Base-by-base conservation (phyloP, 495 filamentous ascomycete genomes). In the Evansstolkia leycettana region DNA sequence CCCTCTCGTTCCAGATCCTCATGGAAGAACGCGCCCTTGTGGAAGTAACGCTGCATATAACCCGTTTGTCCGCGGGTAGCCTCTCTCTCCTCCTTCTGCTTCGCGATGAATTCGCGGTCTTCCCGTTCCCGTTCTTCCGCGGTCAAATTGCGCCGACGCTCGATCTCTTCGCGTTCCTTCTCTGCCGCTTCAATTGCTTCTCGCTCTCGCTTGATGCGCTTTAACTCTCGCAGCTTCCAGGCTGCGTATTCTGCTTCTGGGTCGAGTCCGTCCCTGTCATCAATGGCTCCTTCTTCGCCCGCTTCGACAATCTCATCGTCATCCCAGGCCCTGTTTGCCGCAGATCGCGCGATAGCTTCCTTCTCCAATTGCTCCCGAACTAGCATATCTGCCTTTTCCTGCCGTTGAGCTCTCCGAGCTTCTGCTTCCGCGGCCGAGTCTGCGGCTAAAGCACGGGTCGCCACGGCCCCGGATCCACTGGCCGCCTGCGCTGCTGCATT, bases 21-120 rank as follows among this genome's bases (percentile, higher is more conserved):
- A 37, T 78, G 78, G 62, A 82, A 96, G 64, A 95, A 98, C 16
- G 90, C 90, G 33, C 90, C 90, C 66, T 87, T 89, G 67, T 99
- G 90, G 54, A 80, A 86, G 59, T 95, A 96, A 54, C 89, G 88
- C 55, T 94, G 88, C 84, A 96, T 84, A 54, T 76, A 95, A 1
- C 70, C 70, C 65, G 88, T 82, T 66, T 94, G 81, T 27, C 88
- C 90, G 24, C 79, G 77, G 23, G 64, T 62, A 12, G 89, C 86
- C 43, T 83, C 85, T 29, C 69, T 66, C 44, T 96, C 90, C 45
- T 88, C 86, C 39, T 80, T 78, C 59, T 95, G 89, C 46, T 67
- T 63, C 5, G 75, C 72, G 11, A 95, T 54, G 52, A 76, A 87
- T 36, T 72, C 80, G 34, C 76, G 67, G 50, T 99, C 92, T 51